Conservation (phyloP, 108 stramenopile genomes). For the Mayamaea pseudoterrestris region DNA sequence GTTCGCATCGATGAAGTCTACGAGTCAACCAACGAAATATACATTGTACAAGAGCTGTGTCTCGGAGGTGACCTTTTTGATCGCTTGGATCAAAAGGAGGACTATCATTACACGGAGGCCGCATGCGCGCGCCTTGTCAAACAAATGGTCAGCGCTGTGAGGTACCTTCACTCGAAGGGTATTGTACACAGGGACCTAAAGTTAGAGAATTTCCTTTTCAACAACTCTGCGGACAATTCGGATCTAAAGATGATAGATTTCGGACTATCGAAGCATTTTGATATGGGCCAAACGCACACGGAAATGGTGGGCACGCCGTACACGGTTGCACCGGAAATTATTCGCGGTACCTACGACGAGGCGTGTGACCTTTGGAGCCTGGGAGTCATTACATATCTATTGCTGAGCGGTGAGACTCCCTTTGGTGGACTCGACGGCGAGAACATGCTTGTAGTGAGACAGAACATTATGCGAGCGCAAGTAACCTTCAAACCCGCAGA, state of each 20-base stretch:
- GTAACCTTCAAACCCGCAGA: constrained; percentile 55
- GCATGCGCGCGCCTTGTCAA: constrained; percentile 81
- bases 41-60: constrained; percentile 90
- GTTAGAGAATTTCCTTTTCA: constrained; percentile 77
- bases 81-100: constrained; percentile 79
- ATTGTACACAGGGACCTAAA: constrained; percentile 87
- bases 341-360: constrained; percentile 75
- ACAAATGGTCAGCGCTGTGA: constrained; percentile 82
- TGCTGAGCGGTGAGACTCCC: constrained; percentile 74
- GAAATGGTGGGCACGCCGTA: constrained; percentile 87
- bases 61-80: constrained; percentile 94
- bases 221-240: constrained; percentile 28
- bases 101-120: constrained; percentile 88
- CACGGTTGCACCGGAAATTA: constrained; percentile 81
- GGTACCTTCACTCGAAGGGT: constrained; percentile 86
- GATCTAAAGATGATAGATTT: constrained; percentile 97
- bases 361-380: constrained; percentile 82
- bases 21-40: constrained; percentile 73
- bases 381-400: constrained; percentile 75
- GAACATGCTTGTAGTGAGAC: constrained; percentile 17
- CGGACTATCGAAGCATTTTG: constrained; percentile 88
- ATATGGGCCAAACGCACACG: constrained; percentile 66
- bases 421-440: constrained; percentile 79
- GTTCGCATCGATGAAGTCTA: constrained; percentile 73
- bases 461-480: constrained; percentile 8